Conservation (phyloP, 1,284 basidiomycete species). For the Bondarzewia mesenterica region DNA sequence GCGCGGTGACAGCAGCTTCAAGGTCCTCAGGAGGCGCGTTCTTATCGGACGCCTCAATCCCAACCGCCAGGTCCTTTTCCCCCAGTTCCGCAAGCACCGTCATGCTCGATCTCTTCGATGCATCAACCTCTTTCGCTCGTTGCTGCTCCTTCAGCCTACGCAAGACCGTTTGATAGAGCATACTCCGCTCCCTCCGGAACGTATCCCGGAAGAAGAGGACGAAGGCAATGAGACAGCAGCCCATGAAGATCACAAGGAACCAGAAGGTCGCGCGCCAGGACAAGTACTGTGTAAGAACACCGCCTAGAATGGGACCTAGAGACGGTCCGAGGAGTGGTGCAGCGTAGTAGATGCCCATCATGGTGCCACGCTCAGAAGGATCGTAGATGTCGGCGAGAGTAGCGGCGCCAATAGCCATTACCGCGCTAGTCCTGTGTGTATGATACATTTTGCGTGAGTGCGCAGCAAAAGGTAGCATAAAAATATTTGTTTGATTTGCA, state of each 20-base stretch:
- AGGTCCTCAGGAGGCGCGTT: background rate
- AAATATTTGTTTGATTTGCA: background rate
- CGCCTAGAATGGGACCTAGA: conserved; percentile 68
- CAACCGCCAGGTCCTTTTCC: background rate
- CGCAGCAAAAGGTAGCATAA: background rate
- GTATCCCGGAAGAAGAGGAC: conserved; percentile 72
- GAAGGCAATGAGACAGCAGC: conserved; percentile 49
- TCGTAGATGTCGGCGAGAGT: conserved; percentile 81
- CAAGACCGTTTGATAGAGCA: conserved; percentile 64
- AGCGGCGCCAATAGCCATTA: conserved; percentile 74
- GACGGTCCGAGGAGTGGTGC: conserved; percentile 40
- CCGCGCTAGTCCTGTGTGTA: conserved; percentile 57
- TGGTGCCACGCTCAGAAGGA: conserved; percentile 68
- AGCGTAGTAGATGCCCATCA: conserved; percentile 70
- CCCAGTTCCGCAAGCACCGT: background rate
- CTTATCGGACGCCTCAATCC: background rate
- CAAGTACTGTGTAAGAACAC: conserved; percentile 59
- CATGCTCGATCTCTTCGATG: conserved; percentile 9
- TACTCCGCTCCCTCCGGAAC: conserved; percentile 73
- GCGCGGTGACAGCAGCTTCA: background rate
- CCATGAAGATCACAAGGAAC: conserved; percentile 65
- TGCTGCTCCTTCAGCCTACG: conserved; percentile 17
- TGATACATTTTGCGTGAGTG: background rate
- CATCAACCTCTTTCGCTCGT: background rate
- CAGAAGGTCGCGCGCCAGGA: conserved; percentile 79